Percentiles rank a stretch among this genome's conserved stretches.
phyloP scores from a whole-genome alignment of 257 asterid genomes.

The Solanum chiquidenum region DNA sequence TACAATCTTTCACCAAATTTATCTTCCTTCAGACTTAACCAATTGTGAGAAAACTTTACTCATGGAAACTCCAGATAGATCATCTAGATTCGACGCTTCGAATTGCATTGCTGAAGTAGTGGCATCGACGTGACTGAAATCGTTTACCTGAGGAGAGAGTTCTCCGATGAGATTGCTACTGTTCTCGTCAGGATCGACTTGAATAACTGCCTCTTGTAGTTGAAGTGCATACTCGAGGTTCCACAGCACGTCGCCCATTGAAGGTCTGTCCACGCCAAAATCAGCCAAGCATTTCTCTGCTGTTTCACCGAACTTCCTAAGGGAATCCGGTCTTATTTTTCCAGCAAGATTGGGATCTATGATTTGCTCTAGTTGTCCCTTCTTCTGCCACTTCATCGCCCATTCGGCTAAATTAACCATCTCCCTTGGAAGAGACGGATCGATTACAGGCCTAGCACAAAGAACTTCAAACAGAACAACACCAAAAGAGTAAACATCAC shows the following conservation, averaged over 20 bases:
- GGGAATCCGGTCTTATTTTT: slow-evolving; percentile 35
- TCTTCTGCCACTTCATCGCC: slow-evolving; percentile 62
- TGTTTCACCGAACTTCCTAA: slow-evolving; percentile 46
- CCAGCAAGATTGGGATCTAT: slow-evolving; percentile 32
- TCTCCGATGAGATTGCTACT: slow-evolving; percentile 40
- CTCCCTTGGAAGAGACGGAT: slow-evolving; percentile 43
- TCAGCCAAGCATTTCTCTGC: slow-evolving; percentile 63
- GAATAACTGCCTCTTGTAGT: slow-evolving; percentile 43
- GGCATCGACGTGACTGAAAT: slow-evolving; percentile 16
- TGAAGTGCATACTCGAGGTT: slow-evolving; percentile 53
- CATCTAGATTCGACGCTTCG: slow-evolving; percentile 36
- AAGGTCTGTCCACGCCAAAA: slow-evolving; percentile 45
- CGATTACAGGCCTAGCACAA: slow-evolving; percentile 49
- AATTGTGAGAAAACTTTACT: slow-evolving; percentile 60
- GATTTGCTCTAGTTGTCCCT: slow-evolving; percentile 45
- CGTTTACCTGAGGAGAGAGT: slow-evolving; percentile 32
- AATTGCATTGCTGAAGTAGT: slow-evolving; percentile 19
- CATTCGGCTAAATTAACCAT: slow-evolving; percentile 52
- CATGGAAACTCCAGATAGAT: slow-evolving; percentile 55
- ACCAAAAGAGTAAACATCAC: slow-evolving; percentile 54
- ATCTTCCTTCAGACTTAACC: slow-evolving; percentile 62
- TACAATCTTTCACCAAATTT: slow-evolving; percentile 1
- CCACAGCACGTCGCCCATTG: slow-evolving; percentile 59
- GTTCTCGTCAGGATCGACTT: slow-evolving; percentile 51
- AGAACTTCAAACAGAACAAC: slow-evolving; percentile 54